phyloP scores from a whole-genome alignment of 2,329 filamentous ascomycete species.

The Stromatinia cepivora region DNA sequence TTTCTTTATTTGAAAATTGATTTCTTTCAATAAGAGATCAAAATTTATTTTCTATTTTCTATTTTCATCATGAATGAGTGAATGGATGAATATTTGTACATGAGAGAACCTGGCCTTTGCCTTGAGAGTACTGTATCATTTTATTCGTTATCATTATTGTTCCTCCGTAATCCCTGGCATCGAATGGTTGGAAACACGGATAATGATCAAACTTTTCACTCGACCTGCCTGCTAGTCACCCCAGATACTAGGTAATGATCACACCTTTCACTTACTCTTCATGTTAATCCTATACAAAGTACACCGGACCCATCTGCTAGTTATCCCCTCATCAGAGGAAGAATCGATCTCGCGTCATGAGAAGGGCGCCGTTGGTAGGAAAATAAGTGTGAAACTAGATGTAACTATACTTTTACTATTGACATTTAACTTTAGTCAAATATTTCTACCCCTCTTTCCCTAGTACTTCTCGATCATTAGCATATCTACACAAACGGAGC shows the following conservation, averaged over 20 bases:
- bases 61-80: background rate
- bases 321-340: background rate
- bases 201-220: background rate
- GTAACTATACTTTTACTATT: background rate
- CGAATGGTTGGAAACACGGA: background rate
- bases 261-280: too few relatives aligned
- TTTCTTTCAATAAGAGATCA: background rate
- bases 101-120: background rate
- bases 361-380: background rate
- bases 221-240: background rate
- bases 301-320: background rate
- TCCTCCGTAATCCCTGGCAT: slow-evolving; percentile 10
- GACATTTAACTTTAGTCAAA: too few relatives aligned
- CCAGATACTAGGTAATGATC: too few relatives aligned
- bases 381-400: background rate
- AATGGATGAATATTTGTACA: background rate
- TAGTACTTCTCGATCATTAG: background rate
- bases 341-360: background rate
- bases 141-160: slow-evolving; percentile 1
- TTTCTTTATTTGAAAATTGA: background rate
- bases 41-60: too few relatives aligned
- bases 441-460: background rate
- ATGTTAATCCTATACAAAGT: background rate
- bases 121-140: background rate
- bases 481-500: slow-evolving; percentile 2